Percentiles rank a stretch among this genome's conserved stretches.
Evolutionary conservation across 1,284 basidiomycete species (phyloP).

Genomic region (Puccinia polysora): DNA sequence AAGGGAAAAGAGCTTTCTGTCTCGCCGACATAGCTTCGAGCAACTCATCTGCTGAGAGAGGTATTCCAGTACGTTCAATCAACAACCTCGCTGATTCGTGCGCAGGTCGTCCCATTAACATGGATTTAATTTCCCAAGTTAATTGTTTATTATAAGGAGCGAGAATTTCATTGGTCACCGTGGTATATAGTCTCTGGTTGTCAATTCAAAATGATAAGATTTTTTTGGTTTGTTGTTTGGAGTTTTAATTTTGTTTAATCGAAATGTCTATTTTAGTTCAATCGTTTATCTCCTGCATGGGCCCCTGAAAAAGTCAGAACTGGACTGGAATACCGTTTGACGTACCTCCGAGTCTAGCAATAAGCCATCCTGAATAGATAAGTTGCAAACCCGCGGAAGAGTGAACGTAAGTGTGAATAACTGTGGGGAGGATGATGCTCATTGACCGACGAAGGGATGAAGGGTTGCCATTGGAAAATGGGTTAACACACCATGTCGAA

Average conservation of each 20-base stretch:
- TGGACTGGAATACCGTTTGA: no score
- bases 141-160: constrained; percentile 52
- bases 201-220: not conserved
- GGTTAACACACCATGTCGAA: constrained; percentile 45
- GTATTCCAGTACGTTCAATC: constrained; percentile 24
- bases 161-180: constrained; percentile 52
- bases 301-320: constrained; percentile 1
- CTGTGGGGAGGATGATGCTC: no score
- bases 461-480: not conserved
- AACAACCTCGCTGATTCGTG: constrained; percentile 48
- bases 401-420: no score
- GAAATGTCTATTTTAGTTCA: not conserved
- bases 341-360: constrained; percentile 51
- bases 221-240: constrained; percentile 4
- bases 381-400: not conserved
- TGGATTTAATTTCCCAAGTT: constrained; percentile 53
- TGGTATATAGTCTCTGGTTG: constrained; percentile 49
- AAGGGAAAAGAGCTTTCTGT: constrained; percentile 48
- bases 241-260: not conserved
- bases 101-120: constrained; percentile 53
- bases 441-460: not conserved
- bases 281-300: no score
- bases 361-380: constrained; percentile 51
- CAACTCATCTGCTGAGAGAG: constrained; percentile 6
- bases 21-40: not conserved